These are phyloP conservation scores for Symbiotaphrina buchneri DNA, from an alignment of 495 filamentous ascomycete species.

Conservation along the genomic window DNA sequence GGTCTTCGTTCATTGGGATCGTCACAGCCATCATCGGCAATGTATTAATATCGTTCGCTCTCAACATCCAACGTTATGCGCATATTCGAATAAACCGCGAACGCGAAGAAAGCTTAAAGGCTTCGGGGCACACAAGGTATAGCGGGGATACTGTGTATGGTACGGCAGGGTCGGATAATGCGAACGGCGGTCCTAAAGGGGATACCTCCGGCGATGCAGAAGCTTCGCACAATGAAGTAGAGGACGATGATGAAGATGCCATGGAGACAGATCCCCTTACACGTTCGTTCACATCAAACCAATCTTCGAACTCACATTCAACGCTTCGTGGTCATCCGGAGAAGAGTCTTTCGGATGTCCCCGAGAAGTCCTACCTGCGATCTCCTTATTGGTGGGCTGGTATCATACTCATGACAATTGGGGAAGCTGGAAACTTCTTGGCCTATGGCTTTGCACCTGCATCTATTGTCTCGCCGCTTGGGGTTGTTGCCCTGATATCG, in stretches of 20 bases:
- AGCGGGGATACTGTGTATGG: not conserved
- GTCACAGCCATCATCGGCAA: constrained; percentile 79
- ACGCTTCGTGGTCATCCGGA: not conserved
- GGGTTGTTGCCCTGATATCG: constrained; percentile 83
- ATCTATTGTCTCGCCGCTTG: constrained; percentile 89
- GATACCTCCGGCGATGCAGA: not conserved
- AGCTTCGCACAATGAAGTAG: constrained; percentile 4
- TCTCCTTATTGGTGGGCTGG: constrained; percentile 95
- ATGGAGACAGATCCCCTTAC: constrained; percentile 25
- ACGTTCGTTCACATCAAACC: constrained; percentile 19
- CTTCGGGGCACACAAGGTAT: not conserved
- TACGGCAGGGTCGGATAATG: not conserved
- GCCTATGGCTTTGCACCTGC: constrained; percentile 98
- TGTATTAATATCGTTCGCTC: constrained; percentile 77
- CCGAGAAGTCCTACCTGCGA: constrained; percentile 48
- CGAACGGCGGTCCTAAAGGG: too few relatives aligned
- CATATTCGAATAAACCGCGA: constrained; percentile 56
- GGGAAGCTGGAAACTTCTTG: constrained; percentile 88
- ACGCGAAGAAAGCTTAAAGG: not conserved
- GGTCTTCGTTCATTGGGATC: constrained; percentile 90
- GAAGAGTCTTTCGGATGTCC: constrained; percentile 7
- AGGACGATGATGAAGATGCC: constrained; percentile 7
- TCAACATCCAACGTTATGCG: constrained; percentile 92
- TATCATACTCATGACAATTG: constrained; percentile 75
- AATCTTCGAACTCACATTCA: constrained; percentile 10